Conservation (phyloP, 2,329 filamentous ascomycete species). For the Chaetomiaceae sp. region DNA sequence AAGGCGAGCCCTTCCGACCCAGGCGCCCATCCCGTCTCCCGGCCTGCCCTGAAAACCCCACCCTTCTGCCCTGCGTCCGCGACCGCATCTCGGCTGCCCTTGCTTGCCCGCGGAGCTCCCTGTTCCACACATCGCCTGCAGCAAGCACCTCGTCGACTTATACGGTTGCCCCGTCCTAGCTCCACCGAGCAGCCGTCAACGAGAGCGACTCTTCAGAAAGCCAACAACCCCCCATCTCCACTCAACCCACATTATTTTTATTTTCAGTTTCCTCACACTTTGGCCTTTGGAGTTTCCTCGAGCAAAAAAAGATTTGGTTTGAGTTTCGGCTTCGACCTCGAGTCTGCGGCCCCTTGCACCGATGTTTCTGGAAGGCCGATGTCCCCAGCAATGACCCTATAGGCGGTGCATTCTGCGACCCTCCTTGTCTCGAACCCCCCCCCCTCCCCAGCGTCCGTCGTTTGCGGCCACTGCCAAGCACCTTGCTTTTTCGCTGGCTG, state of each 20-base stretch:
- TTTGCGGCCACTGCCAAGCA: not conserved
- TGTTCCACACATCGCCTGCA: not conserved
- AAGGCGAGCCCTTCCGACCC: constrained; percentile 21
- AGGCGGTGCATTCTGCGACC: constrained; percentile 23
- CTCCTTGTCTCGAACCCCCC: constrained; percentile 20
- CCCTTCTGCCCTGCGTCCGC: constrained; percentile 17
- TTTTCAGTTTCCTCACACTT: constrained; percentile 16
- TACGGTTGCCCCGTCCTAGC: not conserved
- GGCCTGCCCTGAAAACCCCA: constrained; percentile 14
- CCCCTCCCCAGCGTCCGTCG: constrained; percentile 6
- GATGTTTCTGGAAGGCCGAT: constrained; percentile 20
- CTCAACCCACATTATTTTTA: constrained; percentile 28
- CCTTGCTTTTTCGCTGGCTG: constrained; percentile 8
- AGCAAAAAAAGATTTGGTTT: constrained; percentile 4
- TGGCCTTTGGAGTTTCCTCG: constrained; percentile 3
- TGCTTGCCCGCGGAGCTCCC: constrained; percentile 3
- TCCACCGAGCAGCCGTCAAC: constrained; percentile 14
- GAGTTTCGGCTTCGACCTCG: constrained; percentile 19
- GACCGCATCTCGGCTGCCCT: not conserved
- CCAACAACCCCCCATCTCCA: constrained; percentile 25
- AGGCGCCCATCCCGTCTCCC: constrained; percentile 15
- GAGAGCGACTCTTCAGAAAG: not conserved
- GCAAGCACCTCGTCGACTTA: constrained; percentile 15
- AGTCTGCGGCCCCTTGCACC: constrained; percentile 25
- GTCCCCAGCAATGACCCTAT: constrained; percentile 27